phyloP scores from a whole-genome alignment of 257 asterid genomes.

The Perilla frutescens region DNA sequence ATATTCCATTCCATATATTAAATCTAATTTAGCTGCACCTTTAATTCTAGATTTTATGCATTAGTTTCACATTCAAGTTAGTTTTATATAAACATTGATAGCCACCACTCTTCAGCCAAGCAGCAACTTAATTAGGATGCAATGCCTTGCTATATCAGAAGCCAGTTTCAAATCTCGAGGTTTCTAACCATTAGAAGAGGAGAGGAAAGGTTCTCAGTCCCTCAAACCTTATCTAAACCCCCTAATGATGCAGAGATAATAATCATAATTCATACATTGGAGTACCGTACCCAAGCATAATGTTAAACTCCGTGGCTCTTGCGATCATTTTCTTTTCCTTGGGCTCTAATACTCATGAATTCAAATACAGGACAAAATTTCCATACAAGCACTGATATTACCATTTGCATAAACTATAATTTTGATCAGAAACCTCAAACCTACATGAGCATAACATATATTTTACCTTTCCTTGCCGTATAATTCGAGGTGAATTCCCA shows the following conservation, averaged over 20 bases:
- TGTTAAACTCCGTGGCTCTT: neutral
- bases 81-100: neutral
- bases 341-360: neutral
- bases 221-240: neutral
- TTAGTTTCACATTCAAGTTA: too few relatives aligned
- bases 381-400: neutral
- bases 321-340: neutral
- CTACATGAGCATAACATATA: neutral
- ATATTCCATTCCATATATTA: too few relatives aligned
- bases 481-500: slow-evolving; percentile 54
- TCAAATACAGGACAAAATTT: slow-evolving; percentile 1
- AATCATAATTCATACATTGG: slow-evolving; percentile 7
- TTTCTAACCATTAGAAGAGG: neutral
- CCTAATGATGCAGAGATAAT: neutral
- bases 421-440: neutral
- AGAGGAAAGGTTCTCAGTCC: neutral
- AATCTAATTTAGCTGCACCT: neutral
- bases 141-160: neutral
- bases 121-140: neutral
- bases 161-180: neutral
- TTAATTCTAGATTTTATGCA: neutral
- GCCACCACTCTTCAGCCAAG: neutral
- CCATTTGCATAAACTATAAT: neutral
- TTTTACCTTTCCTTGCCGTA: slow-evolving; percentile 85
- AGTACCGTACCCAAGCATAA: neutral